Base-by-base conservation (phyloP, 352 stramenopile genomes). In the Phytophthora macrochlamydospora region DNA sequence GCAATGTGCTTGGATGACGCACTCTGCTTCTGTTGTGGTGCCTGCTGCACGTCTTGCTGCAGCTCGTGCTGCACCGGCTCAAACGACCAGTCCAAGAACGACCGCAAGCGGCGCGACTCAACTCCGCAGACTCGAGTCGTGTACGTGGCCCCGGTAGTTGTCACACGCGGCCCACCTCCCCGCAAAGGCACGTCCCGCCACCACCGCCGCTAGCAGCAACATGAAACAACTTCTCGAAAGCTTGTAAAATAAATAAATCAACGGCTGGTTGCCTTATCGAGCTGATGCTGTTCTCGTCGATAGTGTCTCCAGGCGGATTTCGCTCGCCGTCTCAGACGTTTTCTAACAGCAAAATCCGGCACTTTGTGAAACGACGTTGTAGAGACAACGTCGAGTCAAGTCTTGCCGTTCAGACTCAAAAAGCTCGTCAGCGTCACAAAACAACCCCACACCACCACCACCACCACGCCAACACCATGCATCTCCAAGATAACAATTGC, bases 61-160 rank as follows among this genome's bases (percentile, higher is more conserved):
- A 24, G 18, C 4, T 38, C 60, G 2, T 73, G 51, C 42, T 73
- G 59, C 44, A 69, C 68, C 35, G 49, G 59, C 18, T 48, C 59
- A n/a, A 61, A 51, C 14, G 56, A 65, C 44, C 14, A 55, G 29
- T 43, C 46, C 28, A 69, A 44, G 29, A 37, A 51, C 18, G 50
- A 69, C 45, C 31, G 29, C 44, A 53, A 49, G 24, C 59, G 29
- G 31, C 65, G 55, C 33, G 11, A 42, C 14, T 8, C n/a, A 29
- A 44, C 57, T 51, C 24, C 33, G 9, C 66, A 67, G 33, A 45
- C 42, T 13, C 56, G 56, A n/a, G 61, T 73, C n/a, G 33, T 61
- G 30, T 69, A 73, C 59, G 61, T 73, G 14, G 44, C 55, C 1
- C 65, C 65, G 48, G 65, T 73, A 28, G 46, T 51, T 28, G 59